Evolutionary conservation across 345 rosid genomes (phyloP).

Genomic region (Viola odorata): DNA sequence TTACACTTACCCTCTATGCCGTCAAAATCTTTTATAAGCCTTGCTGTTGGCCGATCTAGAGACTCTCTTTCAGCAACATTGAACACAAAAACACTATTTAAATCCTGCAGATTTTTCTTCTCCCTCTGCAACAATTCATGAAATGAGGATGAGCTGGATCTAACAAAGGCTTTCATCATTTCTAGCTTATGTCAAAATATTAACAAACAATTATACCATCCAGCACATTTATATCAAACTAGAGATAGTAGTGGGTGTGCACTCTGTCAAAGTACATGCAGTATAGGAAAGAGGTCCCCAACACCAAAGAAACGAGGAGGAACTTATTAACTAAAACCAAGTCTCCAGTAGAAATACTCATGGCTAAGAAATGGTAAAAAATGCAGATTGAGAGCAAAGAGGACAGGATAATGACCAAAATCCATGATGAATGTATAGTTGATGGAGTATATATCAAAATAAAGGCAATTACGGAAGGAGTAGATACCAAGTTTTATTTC

Average conservation of each 20-base stretch:
- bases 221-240: not conserved
- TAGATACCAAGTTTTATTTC: too few relatives aligned
- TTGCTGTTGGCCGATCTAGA: constrained; percentile 84
- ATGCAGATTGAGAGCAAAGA: too few relatives aligned
- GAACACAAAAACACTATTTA: constrained; percentile 67
- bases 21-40: constrained; percentile 74
- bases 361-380: too few relatives aligned
- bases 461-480: too few relatives aligned
- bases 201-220: not conserved
- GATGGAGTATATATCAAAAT: too few relatives aligned
- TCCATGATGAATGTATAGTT: too few relatives aligned
- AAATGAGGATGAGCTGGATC: constrained; percentile 7
- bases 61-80: constrained; percentile 69
- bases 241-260: too few relatives aligned
- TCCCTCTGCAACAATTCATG: constrained; percentile 58
- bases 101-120: constrained; percentile 82
- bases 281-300: not conserved
- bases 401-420: too few relatives aligned
- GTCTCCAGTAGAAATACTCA: not conserved
- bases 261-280: not conserved
- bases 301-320: not conserved
- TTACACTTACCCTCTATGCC: constrained; percentile 52
- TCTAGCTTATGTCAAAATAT: not conserved
- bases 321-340: not conserved
- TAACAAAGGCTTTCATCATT: not conserved